Base-by-base conservation (phyloP, 1,139 yeast species). In the Eremothecium sinecaudum region DNA sequence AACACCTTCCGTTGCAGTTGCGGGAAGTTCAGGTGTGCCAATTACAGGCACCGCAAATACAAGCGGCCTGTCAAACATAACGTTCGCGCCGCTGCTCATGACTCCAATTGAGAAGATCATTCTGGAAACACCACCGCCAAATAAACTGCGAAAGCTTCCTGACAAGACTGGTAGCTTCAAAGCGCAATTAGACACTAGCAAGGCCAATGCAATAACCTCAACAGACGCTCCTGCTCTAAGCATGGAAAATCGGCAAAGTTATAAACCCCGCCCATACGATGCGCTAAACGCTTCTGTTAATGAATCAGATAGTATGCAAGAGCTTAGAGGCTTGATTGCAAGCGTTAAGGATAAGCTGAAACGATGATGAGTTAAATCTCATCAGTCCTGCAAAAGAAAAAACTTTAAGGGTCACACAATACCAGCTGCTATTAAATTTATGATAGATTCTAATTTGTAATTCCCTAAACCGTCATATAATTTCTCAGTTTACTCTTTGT, bases 281-380 rank as follows among this genome's bases (percentile, higher is more conserved):
- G 11, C 30, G 11, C n/a, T 10, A 4, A 12, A 15, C 11, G 10
- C 9, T n/a, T n/a, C n/a, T 4, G 23, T 23, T 5, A 15, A 19
- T 2, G 20, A 34, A n/a, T 24, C 38, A 4, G 31, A 29, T 5
- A 40, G 35, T 19, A 30, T 53, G 10, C 38, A 46, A 18, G 56
- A 53, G 33, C 35, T 53, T 20, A 48, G 49, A 28, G 37, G 39
- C n/a, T 33, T 53, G 6, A 50, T 53, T 18, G 54, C 48, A 17
- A 48, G 54, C 3, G 58, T 52, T 10, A 51, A 47, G 37, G 45
- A 41, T 25, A 51, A 45, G 23, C 47, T 53, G 8, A 26, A 17
- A 18, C 8, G 19, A 17, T 24, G 15, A 26, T 16, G n/a, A 7
- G 10, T 19, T 19, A 10, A n/a, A n/a, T n/a, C n/a, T n/a, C n/a